phyloP scores from a whole-genome alignment of 1,284 basidiomycete species.

The Ceratobasidium sp. region DNA sequence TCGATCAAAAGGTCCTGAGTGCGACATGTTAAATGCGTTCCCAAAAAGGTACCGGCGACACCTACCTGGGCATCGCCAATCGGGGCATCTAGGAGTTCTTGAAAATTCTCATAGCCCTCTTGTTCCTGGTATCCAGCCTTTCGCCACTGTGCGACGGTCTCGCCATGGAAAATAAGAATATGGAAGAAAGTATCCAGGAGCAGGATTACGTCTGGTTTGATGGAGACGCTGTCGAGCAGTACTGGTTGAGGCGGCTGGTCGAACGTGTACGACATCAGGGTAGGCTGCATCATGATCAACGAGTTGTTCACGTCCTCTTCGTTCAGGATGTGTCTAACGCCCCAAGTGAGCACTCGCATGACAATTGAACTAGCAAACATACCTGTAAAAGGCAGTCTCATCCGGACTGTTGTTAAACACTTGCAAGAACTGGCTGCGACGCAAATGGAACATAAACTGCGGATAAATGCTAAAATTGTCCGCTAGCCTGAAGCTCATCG shows the following conservation, averaged over 20 bases:
- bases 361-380: slow-evolving; percentile 47
- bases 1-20: slow-evolving; percentile 88
- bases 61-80: slow-evolving; percentile 72
- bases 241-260: slow-evolving; percentile 91
- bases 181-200: slow-evolving; percentile 99
- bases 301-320: slow-evolving; percentile 99
- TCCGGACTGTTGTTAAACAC: slow-evolving; percentile 99
- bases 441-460: slow-evolving; percentile 99
- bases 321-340: slow-evolving; percentile 85
- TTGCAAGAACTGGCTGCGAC: slow-evolving; percentile 97
- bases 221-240: slow-evolving; percentile 95
- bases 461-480: slow-evolving; percentile 99
- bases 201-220: slow-evolving; percentile 95
- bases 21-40: background rate
- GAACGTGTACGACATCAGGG: slow-evolving; percentile 98
- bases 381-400: slow-evolving; percentile 98
- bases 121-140: slow-evolving; percentile 99
- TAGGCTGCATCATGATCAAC: slow-evolving; percentile 99
- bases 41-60: background rate
- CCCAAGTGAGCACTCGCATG: background rate
- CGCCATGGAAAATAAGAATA: slow-evolving; percentile 99
- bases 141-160: slow-evolving; percentile 96
- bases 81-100: slow-evolving; percentile 89
- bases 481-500: slow-evolving; percentile 87
- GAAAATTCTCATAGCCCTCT: slow-evolving; percentile 98